A percentile compares a stretch with the other conserved stretches of the same genome.
Evolutionary conservation across 2,329 filamentous ascomycete genomes (phyloP).

Genomic region (Xenoacremonium recifei): DNA sequence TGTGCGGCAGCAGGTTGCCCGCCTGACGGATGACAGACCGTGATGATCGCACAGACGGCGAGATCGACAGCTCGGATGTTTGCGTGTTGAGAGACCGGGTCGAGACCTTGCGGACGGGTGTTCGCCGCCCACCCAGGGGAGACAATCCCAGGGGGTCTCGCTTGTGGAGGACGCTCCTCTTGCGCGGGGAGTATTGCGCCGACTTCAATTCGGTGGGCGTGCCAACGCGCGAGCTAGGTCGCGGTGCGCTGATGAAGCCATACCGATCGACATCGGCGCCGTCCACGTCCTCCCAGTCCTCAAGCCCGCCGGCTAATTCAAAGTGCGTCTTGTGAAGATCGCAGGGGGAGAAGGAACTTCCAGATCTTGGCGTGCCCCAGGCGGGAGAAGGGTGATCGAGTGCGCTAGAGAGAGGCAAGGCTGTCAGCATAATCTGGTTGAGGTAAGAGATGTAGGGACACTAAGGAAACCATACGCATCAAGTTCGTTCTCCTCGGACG

Average conservation of each 20-base stretch:
- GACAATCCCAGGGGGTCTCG: constrained; percentile 36
- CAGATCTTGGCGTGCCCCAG: constrained; percentile 39
- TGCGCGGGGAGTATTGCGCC: constrained; percentile 43
- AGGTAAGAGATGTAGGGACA: constrained; percentile 20
- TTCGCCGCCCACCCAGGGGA: constrained; percentile 37
- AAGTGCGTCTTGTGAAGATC: constrained; percentile 38
- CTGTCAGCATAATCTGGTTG: constrained; percentile 28
- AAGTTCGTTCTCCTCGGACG: constrained; percentile 51
- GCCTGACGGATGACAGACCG: constrained; percentile 57
- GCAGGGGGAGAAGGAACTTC: constrained; percentile 45
- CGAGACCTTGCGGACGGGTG: constrained; percentile 55
- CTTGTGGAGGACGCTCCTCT: constrained; percentile 44
- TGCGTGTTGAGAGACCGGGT: constrained; percentile 59
- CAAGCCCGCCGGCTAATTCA: constrained; percentile 57
- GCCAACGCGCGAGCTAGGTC: constrained; percentile 39
- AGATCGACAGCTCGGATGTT: constrained; percentile 48
- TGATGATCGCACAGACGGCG: constrained; percentile 50
- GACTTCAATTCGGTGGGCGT: constrained; percentile 42
- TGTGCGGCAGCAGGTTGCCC: constrained; percentile 59
- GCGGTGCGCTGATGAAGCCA: constrained; percentile 59
- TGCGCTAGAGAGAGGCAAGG: constrained; percentile 19
- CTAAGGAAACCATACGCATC: constrained; percentile 57
- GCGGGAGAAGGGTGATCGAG: constrained; percentile 30
- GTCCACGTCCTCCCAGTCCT: constrained; percentile 66
- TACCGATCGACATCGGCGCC: constrained; percentile 64